Evolutionary conservation across 352 stramenopile genomes (phyloP).

Genomic region (Thalassiosira exigua): DNA sequence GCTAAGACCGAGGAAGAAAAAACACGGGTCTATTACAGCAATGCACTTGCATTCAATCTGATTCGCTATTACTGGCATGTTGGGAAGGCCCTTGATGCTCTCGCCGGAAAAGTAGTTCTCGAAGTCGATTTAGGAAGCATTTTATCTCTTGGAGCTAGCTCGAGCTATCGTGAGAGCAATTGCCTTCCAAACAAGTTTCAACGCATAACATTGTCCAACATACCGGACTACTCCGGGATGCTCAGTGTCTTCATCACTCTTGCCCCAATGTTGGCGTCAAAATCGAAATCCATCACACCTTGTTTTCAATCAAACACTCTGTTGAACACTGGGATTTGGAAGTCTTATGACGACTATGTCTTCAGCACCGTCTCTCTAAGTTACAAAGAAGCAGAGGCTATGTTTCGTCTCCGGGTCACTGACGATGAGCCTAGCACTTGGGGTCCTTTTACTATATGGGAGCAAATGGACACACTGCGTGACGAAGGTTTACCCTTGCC

Average conservation of each 20-base stretch:
- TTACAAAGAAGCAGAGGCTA: slow-evolving; percentile 31
- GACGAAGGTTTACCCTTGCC: slow-evolving; percentile 1
- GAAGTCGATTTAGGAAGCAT: slow-evolving; percentile 36
- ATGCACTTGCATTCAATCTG: slow-evolving; percentile 16
- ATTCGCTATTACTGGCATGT: slow-evolving; percentile 45
- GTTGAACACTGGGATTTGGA: slow-evolving; percentile 39
- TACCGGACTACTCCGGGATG: slow-evolving; percentile 34
- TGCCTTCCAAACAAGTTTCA: slow-evolving; percentile 20
- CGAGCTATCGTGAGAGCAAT: slow-evolving; percentile 11
- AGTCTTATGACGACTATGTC: slow-evolving; percentile 43
- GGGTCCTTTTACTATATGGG: slow-evolving; percentile 18
- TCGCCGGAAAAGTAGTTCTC: slow-evolving; percentile 16
- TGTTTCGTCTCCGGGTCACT: slow-evolving; percentile 19
- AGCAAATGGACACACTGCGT: slow-evolving; percentile 8
- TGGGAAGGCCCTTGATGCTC: slow-evolving; percentile 14
- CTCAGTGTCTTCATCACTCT: slow-evolving; percentile 15
- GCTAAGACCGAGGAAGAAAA: slow-evolving; percentile 4
- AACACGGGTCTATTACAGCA: slow-evolving; percentile 8
- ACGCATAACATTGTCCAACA: slow-evolving; percentile 35
- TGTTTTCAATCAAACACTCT: slow-evolving; percentile 28
- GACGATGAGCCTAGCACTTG: slow-evolving; percentile 27
- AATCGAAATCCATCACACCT: slow-evolving; percentile 27
- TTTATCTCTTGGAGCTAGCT: slow-evolving; percentile 13
- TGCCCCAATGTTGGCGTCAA: slow-evolving; percentile 26
- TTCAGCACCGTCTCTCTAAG: slow-evolving; percentile 23